Percentiles rank a stretch among this genome's conserved stretches.
phyloP scores from a whole-genome alignment of 495 filamentous ascomycete species.

The Chaetomium fimeti region DNA sequence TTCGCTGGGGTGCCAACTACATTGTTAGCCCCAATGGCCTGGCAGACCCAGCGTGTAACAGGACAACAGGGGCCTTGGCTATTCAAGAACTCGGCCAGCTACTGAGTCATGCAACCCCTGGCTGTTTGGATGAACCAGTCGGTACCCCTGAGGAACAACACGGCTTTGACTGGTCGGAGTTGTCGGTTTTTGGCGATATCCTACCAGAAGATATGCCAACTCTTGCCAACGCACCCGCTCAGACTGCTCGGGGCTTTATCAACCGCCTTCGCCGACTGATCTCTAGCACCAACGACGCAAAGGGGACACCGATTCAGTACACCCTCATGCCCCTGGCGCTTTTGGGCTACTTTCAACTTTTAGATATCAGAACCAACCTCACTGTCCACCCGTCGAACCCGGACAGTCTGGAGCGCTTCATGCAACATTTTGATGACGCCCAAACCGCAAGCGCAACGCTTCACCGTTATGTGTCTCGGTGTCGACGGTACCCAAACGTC shows the following conservation, averaged over 20 bases:
- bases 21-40: not conserved
- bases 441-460: not conserved
- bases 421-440: not conserved
- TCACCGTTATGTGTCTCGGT: not conserved
- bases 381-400: not conserved
- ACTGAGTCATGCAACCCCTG: not conserved
- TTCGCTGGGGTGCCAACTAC: slow-evolving; percentile 2
- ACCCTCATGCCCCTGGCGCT: not conserved
- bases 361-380: not conserved
- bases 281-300: not conserved
- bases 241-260: not conserved
- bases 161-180: not conserved
- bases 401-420: not conserved
- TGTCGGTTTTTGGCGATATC: not conserved
- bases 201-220: not conserved
- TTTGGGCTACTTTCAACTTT: not conserved
- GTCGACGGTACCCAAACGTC: not conserved
- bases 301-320: slow-evolving; percentile 1
- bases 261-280: not conserved
- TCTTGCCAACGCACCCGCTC: not conserved
- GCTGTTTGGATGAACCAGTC: not conserved
- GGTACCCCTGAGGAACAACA: not conserved
- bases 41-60: not conserved
- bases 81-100: no score
- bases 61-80: not conserved